Base-by-base conservation (phyloP, 495 filamentous ascomycete species). In the Achaetomiella virescens region DNA sequence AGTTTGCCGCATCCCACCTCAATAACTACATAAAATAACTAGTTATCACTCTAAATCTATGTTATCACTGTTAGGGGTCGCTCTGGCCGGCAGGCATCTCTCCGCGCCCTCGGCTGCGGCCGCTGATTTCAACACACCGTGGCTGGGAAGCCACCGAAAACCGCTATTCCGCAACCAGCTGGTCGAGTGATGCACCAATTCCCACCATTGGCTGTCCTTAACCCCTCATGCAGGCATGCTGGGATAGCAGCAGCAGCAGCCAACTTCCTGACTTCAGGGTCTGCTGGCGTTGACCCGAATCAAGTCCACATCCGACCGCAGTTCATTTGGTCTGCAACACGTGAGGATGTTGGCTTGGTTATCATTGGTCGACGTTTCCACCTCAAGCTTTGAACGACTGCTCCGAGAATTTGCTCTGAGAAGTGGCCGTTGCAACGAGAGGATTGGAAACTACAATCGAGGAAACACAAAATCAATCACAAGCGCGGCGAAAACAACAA, bases 401-500 rank as follows among this genome's bases (percentile, higher is more conserved):
- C n/a, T n/a, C n/a, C n/a, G n/a, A n/a, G n/a, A n/a, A n/a, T n/a
- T n/a, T n/a, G n/a, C n/a, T n/a, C n/a, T n/a, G n/a, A n/a, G n/a
- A n/a, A n/a, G n/a, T n/a, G n/a, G n/a, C n/a, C n/a, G n/a, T n/a
- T n/a, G n/a, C n/a, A n/a, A n/a, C n/a, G n/a, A n/a, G n/a, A n/a
- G n/a, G n/a, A n/a, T n/a, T n/a, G n/a, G n/a, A n/a, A n/a, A n/a
- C n/a, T n/a, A n/a, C n/a, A n/a, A n/a, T n/a, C n/a, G n/a, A n/a
- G n/a, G n/a, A n/a, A n/a, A n/a, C 27, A 31, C 36, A 20, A 14
- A 48, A n/a, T 8, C 21, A 41, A 41, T 12, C 37, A 20, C 17
- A 80, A 74, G 37, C 81, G 69, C 45, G 79, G 79, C 47, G 76
- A 82, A 14, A 60, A 12, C 35, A 68, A 68, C 29, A 59, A 67